phyloP scores from a whole-genome alignment of 2,329 filamentous ascomycete genomes.

The Onygena corvina region DNA sequence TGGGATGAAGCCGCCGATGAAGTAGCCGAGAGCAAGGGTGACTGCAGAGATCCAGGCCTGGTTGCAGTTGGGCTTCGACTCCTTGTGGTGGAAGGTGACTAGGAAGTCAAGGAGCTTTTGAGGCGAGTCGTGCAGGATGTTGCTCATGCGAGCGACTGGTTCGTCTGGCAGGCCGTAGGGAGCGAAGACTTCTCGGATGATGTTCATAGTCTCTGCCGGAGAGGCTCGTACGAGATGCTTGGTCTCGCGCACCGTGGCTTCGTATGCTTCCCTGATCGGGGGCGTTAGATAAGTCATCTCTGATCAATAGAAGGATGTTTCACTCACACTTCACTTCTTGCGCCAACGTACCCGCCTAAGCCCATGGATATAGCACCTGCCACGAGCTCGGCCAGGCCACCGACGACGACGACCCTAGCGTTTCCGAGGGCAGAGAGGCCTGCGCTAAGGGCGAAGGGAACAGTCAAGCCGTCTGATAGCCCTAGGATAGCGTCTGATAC shows the following conservation, averaged over 20 bases:
- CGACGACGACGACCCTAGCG: constrained; percentile 30
- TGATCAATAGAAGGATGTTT: background rate
- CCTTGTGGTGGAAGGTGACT: constrained; percentile 38
- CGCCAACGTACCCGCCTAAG: constrained; percentile 34
- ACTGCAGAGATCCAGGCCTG: constrained; percentile 44
- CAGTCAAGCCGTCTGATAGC: constrained; percentile 33
- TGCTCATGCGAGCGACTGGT: constrained; percentile 27
- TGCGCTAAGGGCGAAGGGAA: constrained; percentile 34
- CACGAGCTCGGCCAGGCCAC: constrained; percentile 32
- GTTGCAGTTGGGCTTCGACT: constrained; percentile 34
- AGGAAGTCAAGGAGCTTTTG: constrained; percentile 37
- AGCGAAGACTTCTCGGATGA: constrained; percentile 33
- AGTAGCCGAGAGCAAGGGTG: constrained; percentile 57
- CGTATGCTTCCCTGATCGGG: constrained; percentile 32
- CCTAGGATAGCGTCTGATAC: constrained; percentile 37
- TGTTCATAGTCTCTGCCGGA: constrained; percentile 26
- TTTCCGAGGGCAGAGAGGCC: constrained; percentile 31
- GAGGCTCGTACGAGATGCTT: constrained; percentile 30
- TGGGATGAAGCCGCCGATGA: constrained; percentile 58
- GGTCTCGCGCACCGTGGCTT: constrained; percentile 36
- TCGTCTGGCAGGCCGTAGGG: constrained; percentile 31
- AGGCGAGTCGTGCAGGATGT: constrained; percentile 27
- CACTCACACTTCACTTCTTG: constrained; percentile 40
- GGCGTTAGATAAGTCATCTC: background rate
- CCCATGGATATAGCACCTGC: constrained; percentile 35